Evolutionary conservation across 2,329 filamentous ascomycete species (phyloP).

Genomic region (Tolypocladium endophyticum): DNA sequence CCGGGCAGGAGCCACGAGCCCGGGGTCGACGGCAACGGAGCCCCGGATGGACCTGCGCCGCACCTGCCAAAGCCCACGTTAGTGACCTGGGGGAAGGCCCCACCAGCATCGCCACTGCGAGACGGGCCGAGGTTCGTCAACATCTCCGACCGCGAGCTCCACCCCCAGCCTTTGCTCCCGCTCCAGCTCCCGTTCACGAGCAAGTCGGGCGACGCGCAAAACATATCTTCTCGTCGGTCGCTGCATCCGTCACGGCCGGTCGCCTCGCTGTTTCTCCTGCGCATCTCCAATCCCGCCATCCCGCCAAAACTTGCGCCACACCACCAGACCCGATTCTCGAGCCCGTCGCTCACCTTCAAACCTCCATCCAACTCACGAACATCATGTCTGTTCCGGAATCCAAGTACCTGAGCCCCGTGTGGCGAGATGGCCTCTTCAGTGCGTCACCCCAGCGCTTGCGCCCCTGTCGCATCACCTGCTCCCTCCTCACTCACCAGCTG

Average conservation of each 20-base stretch:
- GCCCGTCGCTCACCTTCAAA: not conserved
- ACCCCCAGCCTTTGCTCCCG: not conserved
- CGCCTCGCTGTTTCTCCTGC: not conserved
- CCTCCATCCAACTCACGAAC: not conserved
- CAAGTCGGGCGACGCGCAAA: not conserved
- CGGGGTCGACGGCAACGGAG: not conserved
- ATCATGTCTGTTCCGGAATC: conserved; percentile 60
- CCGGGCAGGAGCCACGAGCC: not conserved
- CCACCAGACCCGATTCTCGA: not conserved
- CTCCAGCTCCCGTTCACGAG: not conserved
- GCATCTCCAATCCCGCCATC: not conserved
- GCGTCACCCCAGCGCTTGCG: not conserved
- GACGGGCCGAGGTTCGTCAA: not conserved
- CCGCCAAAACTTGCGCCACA: not conserved
- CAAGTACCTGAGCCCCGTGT: conserved; percentile 71
- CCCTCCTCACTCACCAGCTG: not conserved
- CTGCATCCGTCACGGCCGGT: not conserved
- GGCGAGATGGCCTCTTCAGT: conserved; percentile 80
- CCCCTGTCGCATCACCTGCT: not conserved
- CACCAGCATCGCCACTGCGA: not conserved
- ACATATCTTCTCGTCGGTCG: not conserved
- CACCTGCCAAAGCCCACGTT: not conserved
- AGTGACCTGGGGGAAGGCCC: not conserved
- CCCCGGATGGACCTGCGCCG: not conserved
- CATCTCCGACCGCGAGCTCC: not conserved